These are phyloP conservation scores for Fusarium burgessii DNA, from an alignment of 2,329 filamentous ascomycete species.

Conservation along the genomic window DNA sequence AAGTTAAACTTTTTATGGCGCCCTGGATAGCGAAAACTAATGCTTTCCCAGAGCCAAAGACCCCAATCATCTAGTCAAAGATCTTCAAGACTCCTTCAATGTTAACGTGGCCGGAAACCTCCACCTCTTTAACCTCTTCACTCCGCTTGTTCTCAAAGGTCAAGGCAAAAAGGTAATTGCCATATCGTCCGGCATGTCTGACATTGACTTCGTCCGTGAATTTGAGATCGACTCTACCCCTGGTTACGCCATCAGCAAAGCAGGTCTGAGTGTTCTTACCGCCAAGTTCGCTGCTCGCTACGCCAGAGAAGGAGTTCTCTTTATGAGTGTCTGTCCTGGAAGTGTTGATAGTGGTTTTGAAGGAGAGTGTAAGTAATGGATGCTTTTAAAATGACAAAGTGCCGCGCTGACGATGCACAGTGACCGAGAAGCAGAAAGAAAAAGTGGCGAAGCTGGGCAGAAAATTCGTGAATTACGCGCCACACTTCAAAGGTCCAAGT, in stretches of 20 bases:
- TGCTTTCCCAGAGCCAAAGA: neutral
- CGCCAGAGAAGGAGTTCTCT: neutral
- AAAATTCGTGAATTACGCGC: neutral
- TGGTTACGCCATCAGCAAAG: neutral
- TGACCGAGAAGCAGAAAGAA: neutral
- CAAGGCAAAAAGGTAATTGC: neutral
- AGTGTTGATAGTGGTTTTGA: neutral
- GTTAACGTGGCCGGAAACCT: neutral
- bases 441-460: neutral
- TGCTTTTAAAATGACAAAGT: accelerated
- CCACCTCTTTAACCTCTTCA: neutral
- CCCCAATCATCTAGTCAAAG: neutral
- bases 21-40: neutral
- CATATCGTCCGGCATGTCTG: neutral
- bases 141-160: neutral
- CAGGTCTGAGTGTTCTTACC: neutral
- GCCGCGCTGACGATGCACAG: neutral
- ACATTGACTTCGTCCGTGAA: neutral
- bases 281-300: neutral
- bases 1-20: neutral
- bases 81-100: neutral
- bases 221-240: neutral
- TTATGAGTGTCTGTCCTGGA: neutral
- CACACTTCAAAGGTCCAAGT: neutral
- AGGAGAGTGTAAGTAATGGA: neutral